Percentiles rank a stretch among this genome's conserved stretches.
These are phyloP conservation scores for Coelastrella sp. DNA, from an alignment of 139 green algal species.

Conservation along the genomic window DNA sequence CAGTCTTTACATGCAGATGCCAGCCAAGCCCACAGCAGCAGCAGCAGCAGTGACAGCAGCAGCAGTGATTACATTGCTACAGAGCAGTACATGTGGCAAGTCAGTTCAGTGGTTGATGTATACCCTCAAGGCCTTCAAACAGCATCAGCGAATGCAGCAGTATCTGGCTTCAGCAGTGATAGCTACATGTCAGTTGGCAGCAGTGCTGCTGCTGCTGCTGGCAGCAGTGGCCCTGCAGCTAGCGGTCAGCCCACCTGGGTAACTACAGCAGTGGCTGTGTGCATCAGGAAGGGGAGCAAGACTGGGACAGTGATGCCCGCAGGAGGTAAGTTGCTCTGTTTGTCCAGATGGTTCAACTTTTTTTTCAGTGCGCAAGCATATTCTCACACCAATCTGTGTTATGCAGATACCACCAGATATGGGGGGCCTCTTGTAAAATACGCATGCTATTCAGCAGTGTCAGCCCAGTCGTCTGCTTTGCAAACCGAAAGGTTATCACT, in stretches of 20 bases:
- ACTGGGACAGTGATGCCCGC: background rate
- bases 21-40: background rate
- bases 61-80: background rate
- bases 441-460: too few relatives aligned
- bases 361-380: too few relatives aligned
- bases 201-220: background rate
- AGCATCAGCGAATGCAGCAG: background rate
- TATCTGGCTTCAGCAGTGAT: background rate
- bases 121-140: background rate
- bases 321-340: background rate
- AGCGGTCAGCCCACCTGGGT: background rate
- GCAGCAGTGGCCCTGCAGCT: background rate
- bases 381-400: too few relatives aligned
- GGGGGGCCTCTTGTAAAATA: too few relatives aligned
- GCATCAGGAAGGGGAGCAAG: background rate
- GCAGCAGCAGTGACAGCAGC: constrained; percentile 31
- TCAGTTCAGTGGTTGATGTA: background rate
- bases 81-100: background rate
- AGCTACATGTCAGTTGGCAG: too few relatives aligned
- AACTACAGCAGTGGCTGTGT: background rate
- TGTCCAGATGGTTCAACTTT: too few relatives aligned
- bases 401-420: too few relatives aligned
- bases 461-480: too few relatives aligned
- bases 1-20: background rate
- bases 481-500: too few relatives aligned